phyloP scores from a whole-genome alignment of 2,329 filamentous ascomycete species.

The Domatiomyces catenatus region DNA sequence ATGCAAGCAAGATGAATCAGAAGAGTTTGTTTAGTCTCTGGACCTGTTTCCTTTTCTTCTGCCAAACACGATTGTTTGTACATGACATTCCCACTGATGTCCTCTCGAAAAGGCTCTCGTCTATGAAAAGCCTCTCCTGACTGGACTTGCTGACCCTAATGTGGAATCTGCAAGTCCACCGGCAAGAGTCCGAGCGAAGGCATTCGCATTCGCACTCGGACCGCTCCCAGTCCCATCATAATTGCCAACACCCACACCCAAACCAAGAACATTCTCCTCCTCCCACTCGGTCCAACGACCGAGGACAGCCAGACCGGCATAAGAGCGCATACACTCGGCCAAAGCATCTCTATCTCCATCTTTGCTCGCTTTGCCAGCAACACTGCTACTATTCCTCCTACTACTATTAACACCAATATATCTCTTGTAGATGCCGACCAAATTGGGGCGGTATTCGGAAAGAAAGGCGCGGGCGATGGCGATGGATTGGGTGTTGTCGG shows the following conservation, averaged over 20 bases:
- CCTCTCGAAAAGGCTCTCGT: too few species aligned
- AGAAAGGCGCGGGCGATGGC: slow-evolving; percentile 68
- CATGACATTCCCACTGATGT: background rate
- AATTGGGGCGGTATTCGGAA: slow-evolving; percentile 63
- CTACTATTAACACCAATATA: slow-evolving; percentile 58
- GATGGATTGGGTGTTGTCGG: slow-evolving; percentile 58
- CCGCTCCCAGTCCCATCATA: background rate
- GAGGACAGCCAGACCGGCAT: slow-evolving; percentile 13
- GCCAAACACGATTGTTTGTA: background rate
- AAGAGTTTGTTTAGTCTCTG: too few species aligned
- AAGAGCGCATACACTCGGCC: slow-evolving; percentile 12
- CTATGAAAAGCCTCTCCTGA: background rate
- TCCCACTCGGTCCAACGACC: slow-evolving; percentile 13
- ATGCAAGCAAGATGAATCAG: background rate
- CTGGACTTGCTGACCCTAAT: background rate
- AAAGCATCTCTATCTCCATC: too few species aligned
- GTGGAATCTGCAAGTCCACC: background rate
- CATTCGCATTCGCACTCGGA: background rate
- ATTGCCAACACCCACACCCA: slow-evolving; percentile 1
- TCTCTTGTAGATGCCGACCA: slow-evolving; percentile 80
- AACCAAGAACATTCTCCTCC: slow-evolving; percentile 7
- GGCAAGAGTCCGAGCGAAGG: background rate
- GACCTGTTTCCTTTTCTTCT: too few species aligned
- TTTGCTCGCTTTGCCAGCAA: too few species aligned
- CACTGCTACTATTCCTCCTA: slow-evolving; percentile 14